Evolutionary conservation across 371 early-diverging fungal species (phyloP), one percentile per base, ranked within the genome.

Genomic region (Rhizomucor miehei): DNA sequence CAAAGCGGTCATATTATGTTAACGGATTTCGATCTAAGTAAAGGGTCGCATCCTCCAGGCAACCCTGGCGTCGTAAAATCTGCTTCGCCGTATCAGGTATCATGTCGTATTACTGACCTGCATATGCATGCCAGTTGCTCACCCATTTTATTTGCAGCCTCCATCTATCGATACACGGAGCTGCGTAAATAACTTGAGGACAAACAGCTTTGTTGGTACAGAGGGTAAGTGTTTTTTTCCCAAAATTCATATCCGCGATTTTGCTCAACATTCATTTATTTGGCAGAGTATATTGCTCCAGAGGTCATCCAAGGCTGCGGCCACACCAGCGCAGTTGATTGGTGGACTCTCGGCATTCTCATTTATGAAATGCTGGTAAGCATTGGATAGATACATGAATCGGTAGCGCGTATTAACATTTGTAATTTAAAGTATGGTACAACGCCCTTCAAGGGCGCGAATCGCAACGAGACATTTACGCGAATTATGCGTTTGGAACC

Each of bases 291-390:
- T 65, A 91, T 97, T 79, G 96, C 99, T 8, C 98, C 98, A 23
- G 97, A 97, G 72, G 90, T 91, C n/a, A 88, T 91, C 67, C 85
- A 86, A 57, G 97, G 95, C 23, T 76, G 81, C 48, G 97, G 97
- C 23, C 97, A 99, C 75, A 92, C 98, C 17, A 87, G 85, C 60
- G 84, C 89, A 1, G 97, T 95, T 16, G 99, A 99, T 80, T 97
- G 99, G 93, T 99, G 99, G 99, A 94, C 98, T 6, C 70, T 98
- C 13, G 99, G 99, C 12, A 94, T 99, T 25, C 77, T 98, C 44
- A 82, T 98, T 6, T 98, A 91, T 66, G 98, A 98, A 69, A 94
- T 99, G 95, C 80, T 97, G 66, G 88, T 86, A 73, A 69, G 70
- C 52, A 20, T 6, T 52, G 47, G 12, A 29, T 19, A 23, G 19